Conservation (phyloP, 805 yeast genomes). For the Vanderwaltozyma verrucispora region DNA sequence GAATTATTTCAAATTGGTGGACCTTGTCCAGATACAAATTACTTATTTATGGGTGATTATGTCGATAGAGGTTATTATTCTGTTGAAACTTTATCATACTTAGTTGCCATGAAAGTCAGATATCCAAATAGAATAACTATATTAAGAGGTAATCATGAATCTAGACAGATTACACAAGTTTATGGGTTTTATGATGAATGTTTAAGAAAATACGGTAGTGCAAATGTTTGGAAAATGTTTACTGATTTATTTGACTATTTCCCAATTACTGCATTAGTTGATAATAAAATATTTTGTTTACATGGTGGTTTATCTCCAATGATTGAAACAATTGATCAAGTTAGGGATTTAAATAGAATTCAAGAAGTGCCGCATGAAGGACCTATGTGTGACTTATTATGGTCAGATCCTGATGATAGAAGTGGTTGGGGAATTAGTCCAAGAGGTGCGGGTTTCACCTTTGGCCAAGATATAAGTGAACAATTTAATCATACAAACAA, state of each 20-base stretch:
- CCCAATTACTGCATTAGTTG: conserved; percentile 86
- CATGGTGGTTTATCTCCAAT: conserved; percentile 93
- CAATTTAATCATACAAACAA: conserved; percentile 86
- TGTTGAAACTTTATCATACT: conserved; percentile 77
- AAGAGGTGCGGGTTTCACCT: conserved; percentile 95
- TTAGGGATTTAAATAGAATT: conserved; percentile 73
- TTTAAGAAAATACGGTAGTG: conserved; percentile 79
- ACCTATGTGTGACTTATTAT: conserved; percentile 87
- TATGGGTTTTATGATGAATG: conserved; percentile 94
- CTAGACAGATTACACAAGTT: conserved; percentile 90
- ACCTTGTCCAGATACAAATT: conserved; percentile 84
- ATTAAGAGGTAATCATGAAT: conserved; percentile 87
- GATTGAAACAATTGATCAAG: conserved; percentile 86
- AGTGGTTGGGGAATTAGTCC: conserved; percentile 97
- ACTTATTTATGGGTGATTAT: conserved; percentile 80
- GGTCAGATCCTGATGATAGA: conserved; percentile 96
- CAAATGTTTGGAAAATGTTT: conserved; percentile 83
- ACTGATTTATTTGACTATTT: conserved; percentile 84
- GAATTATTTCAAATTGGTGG: conserved; percentile 89
- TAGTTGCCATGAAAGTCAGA: conserved; percentile 82
- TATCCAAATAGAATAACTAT: conserved; percentile 85
- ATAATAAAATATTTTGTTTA: conserved; percentile 75
- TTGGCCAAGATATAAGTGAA: conserved; percentile 86
- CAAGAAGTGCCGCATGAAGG: conserved; percentile 97
- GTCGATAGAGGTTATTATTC: conserved; percentile 74